Conservation (phyloP, 1,284 basidiomycete genomes). For the Entoloma clypeatum region DNA sequence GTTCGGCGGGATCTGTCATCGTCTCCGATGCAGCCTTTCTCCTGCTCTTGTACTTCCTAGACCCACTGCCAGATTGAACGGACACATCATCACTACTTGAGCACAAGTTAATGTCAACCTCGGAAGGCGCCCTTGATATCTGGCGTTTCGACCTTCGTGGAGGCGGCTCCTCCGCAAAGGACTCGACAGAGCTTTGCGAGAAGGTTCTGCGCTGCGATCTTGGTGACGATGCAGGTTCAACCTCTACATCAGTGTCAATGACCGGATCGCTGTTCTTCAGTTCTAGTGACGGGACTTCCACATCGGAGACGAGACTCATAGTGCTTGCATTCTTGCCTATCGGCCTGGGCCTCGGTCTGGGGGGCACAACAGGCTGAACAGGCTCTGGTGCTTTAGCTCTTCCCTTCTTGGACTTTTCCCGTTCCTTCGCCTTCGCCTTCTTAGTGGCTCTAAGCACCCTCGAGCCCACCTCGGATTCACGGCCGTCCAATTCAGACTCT, state of each 20-base stretch:
- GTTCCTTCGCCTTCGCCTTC: background rate
- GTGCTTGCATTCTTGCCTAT: conserved; percentile 13
- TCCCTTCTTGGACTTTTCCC: conserved; percentile 6
- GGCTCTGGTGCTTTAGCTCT: conserved; percentile 5
- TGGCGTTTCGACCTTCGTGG: conserved; percentile 2
- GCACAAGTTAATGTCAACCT: conserved; percentile 12
- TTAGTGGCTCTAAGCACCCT: background rate
- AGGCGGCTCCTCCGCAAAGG: conserved; percentile 11
- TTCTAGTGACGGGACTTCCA: conserved; percentile 3
- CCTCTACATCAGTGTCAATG: conserved; percentile 5
- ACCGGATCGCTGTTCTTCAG: background rate
- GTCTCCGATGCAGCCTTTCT: too few species aligned
- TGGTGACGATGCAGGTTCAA: background rate
- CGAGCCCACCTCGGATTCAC: background rate
- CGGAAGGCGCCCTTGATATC: background rate
- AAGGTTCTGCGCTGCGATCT: background rate
- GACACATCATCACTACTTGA: conserved; percentile 11
- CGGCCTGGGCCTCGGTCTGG: conserved; percentile 25
- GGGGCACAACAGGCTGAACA: conserved; percentile 2
- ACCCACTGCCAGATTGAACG: conserved; percentile 10
- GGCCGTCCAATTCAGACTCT: conserved; percentile 28
- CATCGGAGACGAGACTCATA: conserved; percentile 5
- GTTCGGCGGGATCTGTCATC: too few species aligned
- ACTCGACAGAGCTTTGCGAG: conserved; percentile 3
- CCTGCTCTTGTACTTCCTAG: conserved; percentile 4